These are phyloP conservation scores for Fusarium sp. DNA, from an alignment of 2,329 filamentous ascomycete species.

Conservation along the genomic window DNA sequence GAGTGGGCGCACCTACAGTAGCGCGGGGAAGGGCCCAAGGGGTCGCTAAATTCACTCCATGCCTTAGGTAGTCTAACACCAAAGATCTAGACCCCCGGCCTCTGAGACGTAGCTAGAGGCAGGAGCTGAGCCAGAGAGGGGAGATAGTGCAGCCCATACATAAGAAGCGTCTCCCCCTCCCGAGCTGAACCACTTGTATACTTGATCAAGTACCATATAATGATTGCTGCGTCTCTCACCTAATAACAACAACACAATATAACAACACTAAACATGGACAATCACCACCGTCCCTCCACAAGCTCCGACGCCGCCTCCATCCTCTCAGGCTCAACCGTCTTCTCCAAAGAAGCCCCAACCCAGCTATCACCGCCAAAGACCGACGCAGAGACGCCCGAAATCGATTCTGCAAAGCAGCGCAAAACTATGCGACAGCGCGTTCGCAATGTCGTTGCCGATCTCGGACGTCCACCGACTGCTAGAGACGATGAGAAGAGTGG, in stretches of 20 bases:
- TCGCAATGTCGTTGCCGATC: slow-evolving; percentile 51
- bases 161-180: not conserved
- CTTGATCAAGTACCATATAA: no score
- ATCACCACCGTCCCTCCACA: slow-evolving; percentile 37
- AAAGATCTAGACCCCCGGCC: slow-evolving; percentile 29
- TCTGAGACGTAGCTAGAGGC: not conserved
- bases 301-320: slow-evolving; percentile 51
- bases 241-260: not conserved
- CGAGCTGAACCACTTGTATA: not conserved
- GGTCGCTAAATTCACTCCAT: slow-evolving; percentile 13
- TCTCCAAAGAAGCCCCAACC: slow-evolving; percentile 46
- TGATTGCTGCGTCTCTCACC: no score
- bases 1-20: slow-evolving; percentile 24
- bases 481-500: slow-evolving; percentile 52
- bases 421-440: slow-evolving; percentile 51
- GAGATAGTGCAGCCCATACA: not conserved
- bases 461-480: slow-evolving; percentile 51
- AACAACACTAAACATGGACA: slow-evolving; percentile 33
- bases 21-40: slow-evolving; percentile 24
- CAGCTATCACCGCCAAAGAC: slow-evolving; percentile 21
- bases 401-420: slow-evolving; percentile 29
- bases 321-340: slow-evolving; percentile 49
- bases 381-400: slow-evolving; percentile 2
- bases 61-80: no score
- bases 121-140: not conserved